Evolutionary conservation across 768 basidiomycete genomes (phyloP).

Genomic region (Daedaleopsis sinensis): DNA sequence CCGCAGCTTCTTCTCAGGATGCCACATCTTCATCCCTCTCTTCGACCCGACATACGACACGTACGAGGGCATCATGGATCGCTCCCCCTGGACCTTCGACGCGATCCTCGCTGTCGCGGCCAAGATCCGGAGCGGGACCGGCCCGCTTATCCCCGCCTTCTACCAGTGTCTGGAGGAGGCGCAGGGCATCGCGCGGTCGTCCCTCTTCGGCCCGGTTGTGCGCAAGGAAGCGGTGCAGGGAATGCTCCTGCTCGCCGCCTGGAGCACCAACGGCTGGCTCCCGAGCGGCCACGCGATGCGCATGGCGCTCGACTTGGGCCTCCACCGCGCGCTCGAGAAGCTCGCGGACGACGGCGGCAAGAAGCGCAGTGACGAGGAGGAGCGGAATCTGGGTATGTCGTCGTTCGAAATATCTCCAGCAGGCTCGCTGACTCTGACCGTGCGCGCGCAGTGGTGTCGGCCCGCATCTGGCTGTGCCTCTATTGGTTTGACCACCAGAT

Average conservation of each 20-base stretch:
- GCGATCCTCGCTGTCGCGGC: conserved; percentile 90
- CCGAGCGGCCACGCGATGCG: conserved; percentile 96
- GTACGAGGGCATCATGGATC: conserved; percentile 88
- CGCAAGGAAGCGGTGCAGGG: conserved; percentile 95
- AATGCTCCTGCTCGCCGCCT: conserved; percentile 89
- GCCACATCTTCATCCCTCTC: conserved; percentile 94
- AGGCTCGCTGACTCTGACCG: conserved; percentile 2
- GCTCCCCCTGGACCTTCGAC: conserved; percentile 95
- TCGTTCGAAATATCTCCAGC: neutral
- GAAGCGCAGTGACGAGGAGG: conserved; percentile 74
- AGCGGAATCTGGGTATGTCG: conserved; percentile 55
- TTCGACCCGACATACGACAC: conserved; percentile 94
- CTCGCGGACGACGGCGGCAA: conserved; percentile 68
- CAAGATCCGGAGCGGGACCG: conserved; percentile 90
- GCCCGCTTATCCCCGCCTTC: conserved; percentile 81
- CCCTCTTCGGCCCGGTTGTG: conserved; percentile 91
- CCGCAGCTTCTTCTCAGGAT: conserved; percentile 81
- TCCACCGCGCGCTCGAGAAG: conserved; percentile 92
- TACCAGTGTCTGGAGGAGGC: conserved; percentile 94
- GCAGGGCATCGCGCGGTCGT: conserved; percentile 92
- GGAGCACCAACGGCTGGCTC: conserved; percentile 94
- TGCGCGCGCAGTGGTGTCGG: conserved; percentile 70
- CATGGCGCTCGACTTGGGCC: conserved; percentile 92
- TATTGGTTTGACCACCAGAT: conserved; percentile 99
- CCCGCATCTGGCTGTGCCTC: conserved; percentile 91